These are phyloP conservation scores for Kodamaea derodonti DNA, from an alignment of 1,139 yeast genomes.

Conservation along the genomic window DNA sequence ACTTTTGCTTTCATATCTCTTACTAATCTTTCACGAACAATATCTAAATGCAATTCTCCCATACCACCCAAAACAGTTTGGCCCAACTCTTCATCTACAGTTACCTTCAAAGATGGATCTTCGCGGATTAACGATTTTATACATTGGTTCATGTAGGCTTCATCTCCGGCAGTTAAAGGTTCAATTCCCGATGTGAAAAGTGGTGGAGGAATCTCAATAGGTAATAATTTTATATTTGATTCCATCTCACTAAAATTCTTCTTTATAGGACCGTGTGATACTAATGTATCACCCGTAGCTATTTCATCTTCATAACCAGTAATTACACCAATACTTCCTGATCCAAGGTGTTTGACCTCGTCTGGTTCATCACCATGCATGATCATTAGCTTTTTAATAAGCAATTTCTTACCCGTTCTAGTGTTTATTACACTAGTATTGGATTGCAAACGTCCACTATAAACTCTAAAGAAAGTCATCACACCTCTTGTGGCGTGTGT, in stretches of 20 bases:
- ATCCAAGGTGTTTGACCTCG: slow-evolving; percentile 55
- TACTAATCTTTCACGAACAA: slow-evolving; percentile 72
- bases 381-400: slow-evolving; percentile 62
- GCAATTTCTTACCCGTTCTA: slow-evolving; percentile 62
- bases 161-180: slow-evolving; percentile 81
- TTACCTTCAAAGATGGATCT: slow-evolving; percentile 71
- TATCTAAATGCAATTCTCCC: slow-evolving; percentile 94
- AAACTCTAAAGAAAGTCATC: slow-evolving; percentile 83
- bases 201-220: slow-evolving; percentile 87
- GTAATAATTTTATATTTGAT: slow-evolving; percentile 54
- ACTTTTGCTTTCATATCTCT: slow-evolving; percentile 81
- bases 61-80: slow-evolving; percentile 87
- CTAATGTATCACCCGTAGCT: slow-evolving; percentile 86
- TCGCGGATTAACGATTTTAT: slow-evolving; percentile 66
- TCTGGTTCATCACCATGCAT: slow-evolving; percentile 90
- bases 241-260: slow-evolving; percentile 53
- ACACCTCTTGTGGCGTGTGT: slow-evolving; percentile 82
- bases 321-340: slow-evolving; percentile 91
- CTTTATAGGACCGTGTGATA: slow-evolving; percentile 46
- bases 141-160: slow-evolving; percentile 63
- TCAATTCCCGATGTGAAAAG: slow-evolving; percentile 84
- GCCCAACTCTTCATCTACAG: slow-evolving; percentile 80
- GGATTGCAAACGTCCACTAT: slow-evolving; percentile 69
- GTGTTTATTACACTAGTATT: slow-evolving; percentile 66
- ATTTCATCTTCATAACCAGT: slow-evolving; percentile 68